Conservation (phyloP, 192 early-diverging fungal genomes). For the Allomyces javanicus region DNA sequence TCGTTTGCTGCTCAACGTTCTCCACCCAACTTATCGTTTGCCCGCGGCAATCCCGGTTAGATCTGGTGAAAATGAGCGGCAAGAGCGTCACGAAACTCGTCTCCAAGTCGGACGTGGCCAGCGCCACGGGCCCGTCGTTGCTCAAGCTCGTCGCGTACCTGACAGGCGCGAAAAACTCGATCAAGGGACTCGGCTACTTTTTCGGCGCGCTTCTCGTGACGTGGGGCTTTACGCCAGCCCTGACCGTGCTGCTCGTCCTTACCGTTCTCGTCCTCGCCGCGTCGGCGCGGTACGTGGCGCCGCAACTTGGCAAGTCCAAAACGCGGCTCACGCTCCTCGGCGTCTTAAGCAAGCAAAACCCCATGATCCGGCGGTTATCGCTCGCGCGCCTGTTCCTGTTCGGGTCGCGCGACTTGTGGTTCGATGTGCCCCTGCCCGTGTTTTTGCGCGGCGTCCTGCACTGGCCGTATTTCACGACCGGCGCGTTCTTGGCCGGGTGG, state of each 20-base stretch:
- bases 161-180: conserved; percentile 24
- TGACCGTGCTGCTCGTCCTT: conserved; percentile 13
- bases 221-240: conserved; percentile 12
- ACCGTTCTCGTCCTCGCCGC: conserved; percentile 6
- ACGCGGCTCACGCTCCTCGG: conserved; percentile 6
- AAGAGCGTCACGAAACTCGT: conserved; percentile 24
- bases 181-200: conserved; percentile 27
- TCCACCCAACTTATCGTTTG: background rate
- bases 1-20: background rate
- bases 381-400: conserved; percentile 26
- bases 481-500: conserved; percentile 19
- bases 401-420: conserved; percentile 21
- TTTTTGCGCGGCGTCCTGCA: conserved; percentile 12
- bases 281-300: conserved; percentile 8
- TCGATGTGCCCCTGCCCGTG: conserved; percentile 18
- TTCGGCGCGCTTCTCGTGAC: conserved; percentile 14
- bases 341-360: conserved; percentile 11
- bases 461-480: conserved; percentile 17
- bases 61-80: conserved; percentile 24
- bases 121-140: conserved; percentile 7
- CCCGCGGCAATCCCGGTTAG: background rate
- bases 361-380: conserved; percentile 8
- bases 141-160: conserved; percentile 22
- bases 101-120: conserved; percentile 5
- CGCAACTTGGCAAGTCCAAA: conserved; percentile 8